Base-by-base conservation (phyloP, 148 eudicot species). In the Hydrangea macrophylla region DNA sequence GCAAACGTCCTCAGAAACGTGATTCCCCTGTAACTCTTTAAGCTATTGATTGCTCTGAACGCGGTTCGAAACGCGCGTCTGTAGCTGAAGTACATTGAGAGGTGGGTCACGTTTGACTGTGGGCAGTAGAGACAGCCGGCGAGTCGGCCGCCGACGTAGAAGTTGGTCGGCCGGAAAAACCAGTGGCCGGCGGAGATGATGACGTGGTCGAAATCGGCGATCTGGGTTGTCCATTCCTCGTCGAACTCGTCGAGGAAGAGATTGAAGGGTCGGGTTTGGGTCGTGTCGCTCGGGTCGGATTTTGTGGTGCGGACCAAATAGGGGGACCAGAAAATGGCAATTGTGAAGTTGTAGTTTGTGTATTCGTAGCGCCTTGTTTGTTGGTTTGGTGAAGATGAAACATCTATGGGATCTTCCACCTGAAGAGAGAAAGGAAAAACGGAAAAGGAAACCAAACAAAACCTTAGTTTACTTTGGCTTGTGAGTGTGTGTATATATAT, bases 131-230 rank as follows among this genome's bases (percentile, higher is more conserved):
- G 84, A 61, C 89, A 85, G 13, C 86, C 89, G 58, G 78, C 59
- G 54, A 82, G 66, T 20, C 36, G 67, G 36, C 67, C 59, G 0
- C 78, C 73, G 17, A 73, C 60, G 62, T 85, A 80, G 54, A 67
- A 85, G 58, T 73, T 75, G 13, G 71, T 55, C 2, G 87, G 75
- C 15, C 85, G 81, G 73, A 73, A 71, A 48, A 80, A 87, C 83
- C 88, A 82, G 35, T 82, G 86, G 18, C 82, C 86, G 1, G 86
- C 84, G 1, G 92, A 82, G 66, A 87, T 55, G 70, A 87, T 70
- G 8, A 87, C 50, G 63, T 78, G 79, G 73, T 87, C 75, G 31
- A 79, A 80, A 1, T 63, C 76, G 6, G 73, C 78, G 18, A 87
- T 80, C 64, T 83, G 63, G 66, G 76, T 57, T 1, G 72, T 67